Base-by-base conservation (phyloP, 371 early-diverging fungal genomes). In the Mucor velutinosus region DNA sequence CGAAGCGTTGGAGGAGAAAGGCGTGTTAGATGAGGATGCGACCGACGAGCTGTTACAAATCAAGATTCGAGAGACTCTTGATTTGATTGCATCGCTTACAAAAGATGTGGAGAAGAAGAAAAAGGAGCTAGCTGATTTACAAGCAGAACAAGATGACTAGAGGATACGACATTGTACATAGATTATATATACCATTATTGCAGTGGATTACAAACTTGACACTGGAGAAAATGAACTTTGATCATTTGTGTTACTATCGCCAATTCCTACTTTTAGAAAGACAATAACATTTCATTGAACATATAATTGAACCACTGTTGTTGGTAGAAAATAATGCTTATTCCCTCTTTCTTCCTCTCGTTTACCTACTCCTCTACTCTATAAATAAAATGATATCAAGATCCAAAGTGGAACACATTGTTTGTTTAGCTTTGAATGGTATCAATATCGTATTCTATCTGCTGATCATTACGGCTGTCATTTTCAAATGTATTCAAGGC, bases 401-500 rank as follows among this genome's bases (percentile, higher is more conserved):
- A 30, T 74, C 79, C 4, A 82, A 82, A 69, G 62, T 82, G 7
- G 79, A 82, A 55, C 69, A 79, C 53, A 75, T 82, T 19, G 19
- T 73, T n/a, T 74, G 78, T 30, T 70, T 82, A 27, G 49, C 57
- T 14, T 67, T 82, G 4, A 82, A 82, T 59, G 77, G 73, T 14
- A 53, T 79, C 45, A 82, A 82, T 60, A 72, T 82, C 51, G 33
- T 58, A 8, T 61, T 81, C 12, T 79, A 79, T 58, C 30, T 76
- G 32, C 63, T 77, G 8, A 71, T 79, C 12, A 76, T 81, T 47
- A 72, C 68, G 11, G 76, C 79, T 10, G 53, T 70, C 27, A 66
- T 79, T 32, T 70, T 73, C 15, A 78, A 81, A 70, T 75, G 77
- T 11, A 70, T 77, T 5, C 25, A 68, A 3, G 69, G 72, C 10